A percentile compares a stretch with the other conserved stretches of the same genome.
Conservation (phyloP, 192 early-diverging fungal species). For the Linnemannia schmuckeri region DNA sequence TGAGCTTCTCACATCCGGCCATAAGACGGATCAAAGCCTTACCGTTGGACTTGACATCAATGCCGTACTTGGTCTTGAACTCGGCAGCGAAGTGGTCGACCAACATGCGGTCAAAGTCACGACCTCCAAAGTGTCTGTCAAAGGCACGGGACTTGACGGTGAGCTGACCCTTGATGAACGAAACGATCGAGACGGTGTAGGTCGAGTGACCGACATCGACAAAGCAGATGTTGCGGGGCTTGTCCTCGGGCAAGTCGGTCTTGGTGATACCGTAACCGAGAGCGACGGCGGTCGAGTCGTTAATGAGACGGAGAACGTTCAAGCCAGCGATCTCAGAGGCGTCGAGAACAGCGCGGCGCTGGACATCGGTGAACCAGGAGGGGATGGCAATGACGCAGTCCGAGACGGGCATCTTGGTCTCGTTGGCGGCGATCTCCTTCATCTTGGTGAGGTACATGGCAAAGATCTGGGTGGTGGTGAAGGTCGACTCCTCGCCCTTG, state of each 20-base stretch:
- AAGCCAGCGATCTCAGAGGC: slow-evolving; percentile 90
- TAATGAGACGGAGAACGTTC: slow-evolving; percentile 92
- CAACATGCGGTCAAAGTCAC: slow-evolving; percentile 94
- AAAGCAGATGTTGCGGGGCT: slow-evolving; percentile 91
- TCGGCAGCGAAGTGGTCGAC: slow-evolving; percentile 87
- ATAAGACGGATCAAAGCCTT: slow-evolving; percentile 94
- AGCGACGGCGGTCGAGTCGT: slow-evolving; percentile 93
- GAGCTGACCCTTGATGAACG: slow-evolving; percentile 97
- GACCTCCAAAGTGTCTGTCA: slow-evolving; percentile 95
- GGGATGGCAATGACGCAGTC: slow-evolving; percentile 96
- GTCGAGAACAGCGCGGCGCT: slow-evolving; percentile 89
- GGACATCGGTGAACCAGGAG: slow-evolving; percentile 94
- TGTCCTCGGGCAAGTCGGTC: slow-evolving; percentile 95
- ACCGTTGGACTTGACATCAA: slow-evolving; percentile 88
- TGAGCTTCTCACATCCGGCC: slow-evolving; percentile 92
- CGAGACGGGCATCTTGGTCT: slow-evolving; percentile 87
- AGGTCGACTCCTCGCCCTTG: slow-evolving; percentile 79
- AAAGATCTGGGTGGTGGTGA: slow-evolving; percentile 90
- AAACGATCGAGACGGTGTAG: slow-evolving; percentile 87
- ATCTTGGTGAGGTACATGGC: slow-evolving; percentile 97
- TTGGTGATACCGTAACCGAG: slow-evolving; percentile 99
- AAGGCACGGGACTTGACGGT: slow-evolving; percentile 91
- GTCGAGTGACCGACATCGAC: slow-evolving; percentile 95
- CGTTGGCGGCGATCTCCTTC: slow-evolving; percentile 87
- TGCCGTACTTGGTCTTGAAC: slow-evolving; percentile 96